phyloP scores from a whole-genome alignment of 345 rosid genomes.

The Rhodamnia argentea region DNA sequence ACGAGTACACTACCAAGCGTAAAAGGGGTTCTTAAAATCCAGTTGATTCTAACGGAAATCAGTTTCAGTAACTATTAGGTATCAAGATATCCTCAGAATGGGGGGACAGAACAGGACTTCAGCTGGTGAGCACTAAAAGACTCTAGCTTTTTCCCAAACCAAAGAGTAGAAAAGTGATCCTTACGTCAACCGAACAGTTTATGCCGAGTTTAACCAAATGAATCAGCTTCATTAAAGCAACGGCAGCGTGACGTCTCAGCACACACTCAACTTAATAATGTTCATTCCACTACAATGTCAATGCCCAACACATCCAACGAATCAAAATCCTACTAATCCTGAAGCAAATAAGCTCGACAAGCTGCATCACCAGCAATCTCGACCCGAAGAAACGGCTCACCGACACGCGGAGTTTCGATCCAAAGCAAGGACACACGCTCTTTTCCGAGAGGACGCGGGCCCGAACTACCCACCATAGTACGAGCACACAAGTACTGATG shows the following conservation, averaged over 20 bases:
- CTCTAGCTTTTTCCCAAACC: background rate
- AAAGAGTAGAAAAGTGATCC: background rate
- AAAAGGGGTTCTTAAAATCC: background rate
- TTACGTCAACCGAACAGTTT: background rate
- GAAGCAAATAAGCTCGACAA: background rate
- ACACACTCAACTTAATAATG: background rate
- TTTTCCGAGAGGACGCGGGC: background rate
- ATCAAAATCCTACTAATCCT: background rate
- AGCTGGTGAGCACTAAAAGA: background rate
- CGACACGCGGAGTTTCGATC: background rate
- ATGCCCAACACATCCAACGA: background rate
- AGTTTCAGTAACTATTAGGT: background rate
- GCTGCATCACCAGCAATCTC: background rate
- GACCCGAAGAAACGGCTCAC: background rate
- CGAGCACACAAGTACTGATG: background rate
- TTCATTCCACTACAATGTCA: background rate
- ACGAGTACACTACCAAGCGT: background rate
- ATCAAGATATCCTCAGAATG: background rate
- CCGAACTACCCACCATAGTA: background rate
- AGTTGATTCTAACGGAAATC: background rate
- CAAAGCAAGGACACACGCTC: background rate
- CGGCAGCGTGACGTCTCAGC: background rate
- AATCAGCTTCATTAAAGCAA: background rate
- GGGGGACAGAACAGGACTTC: background rate
- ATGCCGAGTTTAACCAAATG: background rate